phyloP scores from a whole-genome alignment of 1,284 basidiomycete genomes.

The Tremellales sp. region DNA sequence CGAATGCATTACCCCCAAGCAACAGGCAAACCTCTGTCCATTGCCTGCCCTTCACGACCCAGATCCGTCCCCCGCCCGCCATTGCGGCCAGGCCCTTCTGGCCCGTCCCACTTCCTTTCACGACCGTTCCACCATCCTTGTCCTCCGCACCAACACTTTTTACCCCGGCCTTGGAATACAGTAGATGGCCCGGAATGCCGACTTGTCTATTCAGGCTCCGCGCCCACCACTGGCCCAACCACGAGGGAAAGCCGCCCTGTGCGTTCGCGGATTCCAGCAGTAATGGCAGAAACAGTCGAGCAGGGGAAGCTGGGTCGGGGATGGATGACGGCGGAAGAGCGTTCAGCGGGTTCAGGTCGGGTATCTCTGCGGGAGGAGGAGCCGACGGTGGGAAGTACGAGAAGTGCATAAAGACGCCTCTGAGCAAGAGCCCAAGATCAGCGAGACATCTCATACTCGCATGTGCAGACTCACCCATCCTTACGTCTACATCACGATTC shows the following conservation, averaged over 20 bases:
- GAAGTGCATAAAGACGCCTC: slow-evolving; percentile 83
- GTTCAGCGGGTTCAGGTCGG: slow-evolving; percentile 16
- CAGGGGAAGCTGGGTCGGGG: slow-evolving; percentile 26
- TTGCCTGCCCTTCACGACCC: slow-evolving; percentile 76
- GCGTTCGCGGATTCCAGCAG: slow-evolving; percentile 34
- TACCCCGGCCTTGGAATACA: slow-evolving; percentile 14
- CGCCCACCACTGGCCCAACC: slow-evolving; percentile 43
- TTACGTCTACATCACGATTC: no score
- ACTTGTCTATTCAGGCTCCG: no score
- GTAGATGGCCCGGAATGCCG: slow-evolving; percentile 24
- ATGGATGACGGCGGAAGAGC: slow-evolving; percentile 22
- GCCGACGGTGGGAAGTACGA: slow-evolving; percentile 55
- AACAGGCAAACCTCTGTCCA: slow-evolving; percentile 68
- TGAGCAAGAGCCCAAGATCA: no score
- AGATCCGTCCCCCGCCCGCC: slow-evolving; percentile 58
- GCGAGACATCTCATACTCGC: slow-evolving; percentile 36
- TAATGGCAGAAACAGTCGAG: slow-evolving; percentile 38
- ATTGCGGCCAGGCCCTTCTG: slow-evolving; percentile 26
- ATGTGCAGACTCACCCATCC: slow-evolving; percentile 7
- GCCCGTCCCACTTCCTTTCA: slow-evolving; percentile 25
- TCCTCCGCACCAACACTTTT: slow-evolving; percentile 6
- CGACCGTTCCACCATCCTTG: slow-evolving; percentile 5
- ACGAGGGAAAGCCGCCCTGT: slow-evolving; percentile 45
- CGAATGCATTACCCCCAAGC: background rate
- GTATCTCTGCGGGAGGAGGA: background rate